Conservation (phyloP, 2,329 filamentous ascomycete species). For the Microcyclospora pomicola region DNA sequence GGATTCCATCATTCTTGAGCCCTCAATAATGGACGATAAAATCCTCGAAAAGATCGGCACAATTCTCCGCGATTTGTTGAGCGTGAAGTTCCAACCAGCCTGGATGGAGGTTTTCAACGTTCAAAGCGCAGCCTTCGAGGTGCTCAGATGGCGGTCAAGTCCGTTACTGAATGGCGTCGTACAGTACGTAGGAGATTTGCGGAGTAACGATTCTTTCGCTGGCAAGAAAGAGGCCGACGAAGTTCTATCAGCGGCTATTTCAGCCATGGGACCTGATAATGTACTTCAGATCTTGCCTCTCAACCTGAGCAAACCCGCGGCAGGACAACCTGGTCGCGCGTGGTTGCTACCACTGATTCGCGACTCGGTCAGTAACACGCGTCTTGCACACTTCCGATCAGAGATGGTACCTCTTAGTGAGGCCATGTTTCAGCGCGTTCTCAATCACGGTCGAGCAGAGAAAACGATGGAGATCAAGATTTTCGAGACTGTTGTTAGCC, state of each 20-base stretch:
- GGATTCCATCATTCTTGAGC: constrained; percentile 66
- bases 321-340: constrained; percentile 69
- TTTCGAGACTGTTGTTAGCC: constrained; percentile 88
- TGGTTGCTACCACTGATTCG: constrained; percentile 90
- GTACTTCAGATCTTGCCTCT: constrained; percentile 72
- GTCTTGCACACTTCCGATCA: constrained; percentile 67
- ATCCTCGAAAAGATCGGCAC: constrained; percentile 67
- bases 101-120: constrained; percentile 94
- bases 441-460: constrained; percentile 66
- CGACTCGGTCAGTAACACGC: constrained; percentile 80
- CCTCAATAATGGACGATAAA: constrained; percentile 87
- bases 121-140: constrained; percentile 72
- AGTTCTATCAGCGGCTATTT: constrained; percentile 74
- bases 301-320: constrained; percentile 65
- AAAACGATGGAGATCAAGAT: constrained; percentile 97
- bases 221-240: constrained; percentile 92
- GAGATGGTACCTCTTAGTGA: constrained; percentile 86
- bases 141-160: constrained; percentile 69
- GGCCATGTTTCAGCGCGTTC: constrained; percentile 72
- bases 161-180: constrained; percentile 65
- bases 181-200: constrained; percentile 70
- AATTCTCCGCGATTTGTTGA: constrained; percentile 59
- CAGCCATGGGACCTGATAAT: constrained; percentile 76
- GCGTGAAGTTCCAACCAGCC: constrained; percentile 81
- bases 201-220: constrained; percentile 73